phyloP scores from a whole-genome alignment of 495 filamentous ascomycete species.

The Podospora bellae-mahoneyi region DNA sequence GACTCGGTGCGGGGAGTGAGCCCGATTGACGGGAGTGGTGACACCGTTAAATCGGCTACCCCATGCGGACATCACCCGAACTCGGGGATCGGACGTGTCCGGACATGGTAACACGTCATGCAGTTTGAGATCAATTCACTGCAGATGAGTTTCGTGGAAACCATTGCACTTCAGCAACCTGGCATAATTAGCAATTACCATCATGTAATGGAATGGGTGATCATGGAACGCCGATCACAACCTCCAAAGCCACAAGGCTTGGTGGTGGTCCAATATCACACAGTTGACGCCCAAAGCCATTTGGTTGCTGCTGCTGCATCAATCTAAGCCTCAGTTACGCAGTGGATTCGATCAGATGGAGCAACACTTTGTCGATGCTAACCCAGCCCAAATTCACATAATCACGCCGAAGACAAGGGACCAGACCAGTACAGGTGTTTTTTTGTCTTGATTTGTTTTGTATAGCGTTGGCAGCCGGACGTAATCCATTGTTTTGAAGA shows the following conservation, averaged over 20 bases:
- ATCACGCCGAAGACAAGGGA: background rate
- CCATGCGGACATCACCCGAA: background rate
- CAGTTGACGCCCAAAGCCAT: background rate
- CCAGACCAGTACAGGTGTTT: background rate
- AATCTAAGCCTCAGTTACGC: background rate
- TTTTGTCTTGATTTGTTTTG: slow-evolving; percentile 8
- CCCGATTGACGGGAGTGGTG: background rate
- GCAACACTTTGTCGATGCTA: background rate
- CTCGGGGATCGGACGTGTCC: background rate
- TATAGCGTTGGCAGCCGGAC: slow-evolving; percentile 27
- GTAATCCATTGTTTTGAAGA: slow-evolving; percentile 24
- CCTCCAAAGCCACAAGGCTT: background rate
- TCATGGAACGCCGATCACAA: too few relatives aligned
- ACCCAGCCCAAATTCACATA: background rate
- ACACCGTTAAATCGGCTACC: background rate
- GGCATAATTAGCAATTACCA: background rate
- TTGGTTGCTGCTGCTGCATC: background rate
- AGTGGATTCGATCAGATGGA: background rate
- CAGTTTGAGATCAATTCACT: background rate
- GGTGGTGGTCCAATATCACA: background rate
- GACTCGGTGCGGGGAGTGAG: background rate
- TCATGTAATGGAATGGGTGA: too few relatives aligned
- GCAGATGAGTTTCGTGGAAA: background rate
- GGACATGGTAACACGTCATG: background rate
- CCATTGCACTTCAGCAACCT: background rate